phyloP scores from a whole-genome alignment of 2,329 filamentous ascomycete species.

The Sporothrix pallida region DNA sequence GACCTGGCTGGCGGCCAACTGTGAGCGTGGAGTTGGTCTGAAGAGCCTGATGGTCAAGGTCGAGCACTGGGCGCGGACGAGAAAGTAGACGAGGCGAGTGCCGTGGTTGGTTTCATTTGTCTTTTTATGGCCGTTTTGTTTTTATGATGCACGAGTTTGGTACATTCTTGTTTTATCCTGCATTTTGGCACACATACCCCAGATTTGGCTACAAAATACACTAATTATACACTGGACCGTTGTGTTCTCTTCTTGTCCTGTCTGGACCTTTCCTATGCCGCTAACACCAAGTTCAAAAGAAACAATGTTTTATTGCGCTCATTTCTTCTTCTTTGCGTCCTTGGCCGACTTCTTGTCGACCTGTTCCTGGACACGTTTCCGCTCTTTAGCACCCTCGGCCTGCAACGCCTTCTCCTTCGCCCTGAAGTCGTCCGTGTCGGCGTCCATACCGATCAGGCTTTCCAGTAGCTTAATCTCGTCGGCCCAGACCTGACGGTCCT shows the following conservation, averaged over 20 bases:
- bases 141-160: slow-evolving; percentile 25
- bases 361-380: slow-evolving; percentile 77
- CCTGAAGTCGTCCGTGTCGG: slow-evolving; percentile 74
- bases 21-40: slow-evolving; percentile 78
- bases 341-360: slow-evolving; percentile 75
- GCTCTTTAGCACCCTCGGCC: slow-evolving; percentile 70
- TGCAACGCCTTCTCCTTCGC: slow-evolving; percentile 68
- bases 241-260: slow-evolving; percentile 45
- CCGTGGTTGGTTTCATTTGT: not conserved
- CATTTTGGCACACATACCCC: slow-evolving; percentile 31
- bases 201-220: slow-evolving; percentile 23
- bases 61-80: slow-evolving; percentile 55
- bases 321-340: slow-evolving; percentile 51
- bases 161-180: slow-evolving; percentile 28
- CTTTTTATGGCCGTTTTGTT: slow-evolving; percentile 25
- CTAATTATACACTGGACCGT: not conserved
- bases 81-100: slow-evolving; percentile 39
- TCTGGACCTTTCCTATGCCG: not conserved
- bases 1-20: slow-evolving; percentile 77
- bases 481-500: slow-evolving; percentile 87
- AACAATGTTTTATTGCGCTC: not conserved
- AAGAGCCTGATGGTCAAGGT: slow-evolving; percentile 71
- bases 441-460: slow-evolving; percentile 81
- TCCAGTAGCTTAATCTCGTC: slow-evolving; percentile 95
- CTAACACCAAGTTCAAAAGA: not conserved